Evolutionary conservation across 441 rosid genomes (phyloP), one percentile per base, ranked within the genome.

Genomic region (Corymbia calophylla): DNA sequence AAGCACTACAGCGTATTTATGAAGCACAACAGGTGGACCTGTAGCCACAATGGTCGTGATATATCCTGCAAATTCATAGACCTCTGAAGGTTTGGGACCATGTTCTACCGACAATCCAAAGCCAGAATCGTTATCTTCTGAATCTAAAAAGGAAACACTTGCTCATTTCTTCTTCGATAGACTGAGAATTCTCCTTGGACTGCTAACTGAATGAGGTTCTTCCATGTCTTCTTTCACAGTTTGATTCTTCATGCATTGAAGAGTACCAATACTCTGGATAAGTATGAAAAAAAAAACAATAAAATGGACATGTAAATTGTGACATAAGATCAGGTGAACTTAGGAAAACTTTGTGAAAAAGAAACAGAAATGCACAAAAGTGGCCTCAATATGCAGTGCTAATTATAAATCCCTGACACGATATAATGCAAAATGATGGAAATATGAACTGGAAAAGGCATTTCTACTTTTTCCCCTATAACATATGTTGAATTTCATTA

Each of bases 21-120:
- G 19, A 44, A 56, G 12, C 31, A 85, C 0, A 56, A 82, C 64
- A 18, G n/a, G 62, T 44, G 11, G 55, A 94, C 96, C 97, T 90
- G 96, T 94, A 60, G 97, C 97, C 35, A 92, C 97, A 89, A 96
- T 92, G 56, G 97, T 96, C 17, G 99, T 95, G 56, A 97, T 96
- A 62, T 94, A 94, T 21, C 98, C 99, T 16, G 94, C 96, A 48
- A 98, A 96, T 8, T 98, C 99, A 89, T 96, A 98, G 49, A 95
- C 99, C 90, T 96, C 97, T 0, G 97, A 93, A 73, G 96, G 91
- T 88, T 95, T 97, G 27, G 96, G 97, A 60, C 98, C 97, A 13
- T 94, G 95, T 86, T 93, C 96, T 88, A 95, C 94, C 31, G 96
- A 92, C 8, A 92, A 91, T 87, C 94, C 95, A 55, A 92, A 91